Base-by-base conservation (phyloP, 768 basidiomycete species). In the Tulasnella sp. region DNA sequence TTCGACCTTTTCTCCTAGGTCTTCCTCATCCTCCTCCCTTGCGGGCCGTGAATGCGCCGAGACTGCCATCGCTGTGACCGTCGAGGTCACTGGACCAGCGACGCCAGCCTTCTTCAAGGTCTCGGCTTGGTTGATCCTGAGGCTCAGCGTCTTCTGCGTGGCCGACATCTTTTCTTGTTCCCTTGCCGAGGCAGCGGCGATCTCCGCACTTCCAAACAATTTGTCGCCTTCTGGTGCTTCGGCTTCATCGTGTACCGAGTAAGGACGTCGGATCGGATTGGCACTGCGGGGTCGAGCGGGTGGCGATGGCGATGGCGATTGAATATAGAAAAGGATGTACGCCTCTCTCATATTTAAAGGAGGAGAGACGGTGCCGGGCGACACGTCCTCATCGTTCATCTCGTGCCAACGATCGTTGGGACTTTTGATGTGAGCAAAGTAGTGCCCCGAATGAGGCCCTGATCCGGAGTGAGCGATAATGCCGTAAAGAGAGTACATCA, bases 381-480 rank as follows among this genome's bases (percentile, higher is more conserved):
- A 81, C 29, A 95, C 90, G 62, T 82, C 82, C 35, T 95, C 93
- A 78, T 99, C 97, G 81, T 99, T 96, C 89, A 95, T 95, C 81
- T 94, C 89, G 81, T 86, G 88, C 95, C 95, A 99, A 40, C 81
- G 81, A 12, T 88, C 89, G 39, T 86, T 81, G 40, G 83, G 84
- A 44, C 87, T 84, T 78, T 89, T 92, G 77, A 97, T 88, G 76
- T 87, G 89, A 19, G 95, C 90, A 75, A 88, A 94, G 80, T 99
- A 99, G 80, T 99, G 97, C 4, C 97, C 97, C 1, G 92, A 95
- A 77, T 97, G 92, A 16, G 95, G 94, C 5, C 95, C 94, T 47
- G 87, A 84, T 68, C 97, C 97, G 12, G 91, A 92, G 79, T 99
- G 97, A 75, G 89, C 94, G 70, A 98, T 92, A 74, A 98, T 87